Base-by-base conservation (phyloP, 1,284 basidiomycete species). In the Cryptococcus sp. region DNA sequence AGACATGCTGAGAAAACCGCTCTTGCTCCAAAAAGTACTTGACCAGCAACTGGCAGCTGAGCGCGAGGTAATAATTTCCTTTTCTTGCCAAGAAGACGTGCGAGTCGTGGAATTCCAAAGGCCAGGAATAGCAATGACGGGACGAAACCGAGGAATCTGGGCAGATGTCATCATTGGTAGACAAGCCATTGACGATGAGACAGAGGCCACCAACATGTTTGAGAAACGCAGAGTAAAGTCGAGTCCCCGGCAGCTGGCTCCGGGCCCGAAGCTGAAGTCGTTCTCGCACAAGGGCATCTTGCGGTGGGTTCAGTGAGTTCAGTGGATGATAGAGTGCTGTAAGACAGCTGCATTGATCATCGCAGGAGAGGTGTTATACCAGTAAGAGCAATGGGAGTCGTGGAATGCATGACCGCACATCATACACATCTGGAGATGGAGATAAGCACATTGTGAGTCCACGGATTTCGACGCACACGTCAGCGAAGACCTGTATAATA, bases 161-260 rank as follows among this genome's bases (percentile, higher is more conserved):
- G 8, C 8, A 35, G 13, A 10, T 35, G 30, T 35, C 30, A 17
- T 23, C 16, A 11, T 25, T 17, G 19, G 2, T 20, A 19, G 41
- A 50, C 7, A 15, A 25, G 16, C 20, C 3, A 23, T 30, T 35
- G 3, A 2, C 30, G 30, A 35, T 3, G 8, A 10, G 10, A 35
- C 8, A 19, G 16, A 25, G 16, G 16, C n/a, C n/a, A 50, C 63
- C 54, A n/a, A 66, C 64, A 66, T 41, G 51, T 63, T 60, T 17
- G 61, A 61, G 54, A 66, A 66, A 8, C 47, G 41, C 2, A 66
- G 13, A 4, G 64, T 66, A 41, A 66, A 66, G 52, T 66, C 64
- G 11, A 66, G 49, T 3, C 19, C 48, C 7, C 64, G 61, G 47
- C 61, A 63, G 27, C 35, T 39, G 10, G 58, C 54, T 5, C 54